Conservation (phyloP, 192 early-diverging fungal species). For the Entrophospora sp. region DNA sequence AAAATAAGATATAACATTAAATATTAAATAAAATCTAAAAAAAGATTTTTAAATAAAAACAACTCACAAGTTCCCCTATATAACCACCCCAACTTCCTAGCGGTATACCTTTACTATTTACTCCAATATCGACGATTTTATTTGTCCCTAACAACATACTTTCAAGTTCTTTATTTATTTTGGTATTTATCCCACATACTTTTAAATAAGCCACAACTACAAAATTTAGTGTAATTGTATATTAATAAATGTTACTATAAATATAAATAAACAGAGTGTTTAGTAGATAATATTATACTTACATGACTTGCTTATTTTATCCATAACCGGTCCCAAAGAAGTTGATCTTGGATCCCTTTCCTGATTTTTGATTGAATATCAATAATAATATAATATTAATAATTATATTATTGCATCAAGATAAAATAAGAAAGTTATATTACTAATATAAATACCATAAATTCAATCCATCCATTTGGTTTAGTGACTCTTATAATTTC, state of each 20-base stretch:
- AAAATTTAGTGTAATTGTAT: too few species aligned
- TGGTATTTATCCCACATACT: too few species aligned
- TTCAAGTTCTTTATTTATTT: too few species aligned
- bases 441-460: conserved; percentile 31
- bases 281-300: background rate
- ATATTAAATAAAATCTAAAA: background rate
- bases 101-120: background rate
- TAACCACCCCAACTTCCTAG: background rate
- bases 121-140: background rate
- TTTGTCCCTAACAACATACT: too few species aligned
- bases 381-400: too few species aligned
- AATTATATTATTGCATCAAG: too few species aligned
- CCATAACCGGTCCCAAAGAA: background rate
- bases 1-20: background rate
- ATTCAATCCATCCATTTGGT: conserved; percentile 30
- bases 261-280: background rate
- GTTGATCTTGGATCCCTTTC: too few species aligned
- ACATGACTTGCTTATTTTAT: background rate
- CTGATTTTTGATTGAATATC: too few species aligned
- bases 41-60: background rate
- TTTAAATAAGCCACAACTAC: too few species aligned
- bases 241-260: too few species aligned
- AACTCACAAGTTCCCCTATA: background rate
- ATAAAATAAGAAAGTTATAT: too few species aligned
- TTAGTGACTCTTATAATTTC: conserved; percentile 30